A percentile compares a stretch with the other conserved stretches of the same genome.
Evolutionary conservation across 306 rosid species (phyloP).

Genomic region (Senna siamea): DNA sequence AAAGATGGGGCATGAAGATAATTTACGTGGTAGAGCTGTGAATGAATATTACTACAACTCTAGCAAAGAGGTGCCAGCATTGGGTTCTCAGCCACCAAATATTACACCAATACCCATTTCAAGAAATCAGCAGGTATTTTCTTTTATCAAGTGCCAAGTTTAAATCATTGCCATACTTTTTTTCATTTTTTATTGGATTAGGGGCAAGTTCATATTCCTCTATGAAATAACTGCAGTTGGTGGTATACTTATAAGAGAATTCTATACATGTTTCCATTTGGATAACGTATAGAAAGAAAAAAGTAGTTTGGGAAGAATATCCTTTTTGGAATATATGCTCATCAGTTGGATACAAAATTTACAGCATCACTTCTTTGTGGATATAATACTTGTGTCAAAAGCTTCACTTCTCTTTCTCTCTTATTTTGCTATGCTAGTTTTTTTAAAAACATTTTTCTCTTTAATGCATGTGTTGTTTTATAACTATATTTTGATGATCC

Average conservation of each 20-base stretch:
- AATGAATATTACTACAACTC: conserved; percentile 69
- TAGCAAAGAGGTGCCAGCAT: conserved; percentile 59
- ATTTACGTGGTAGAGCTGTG: conserved; percentile 60
- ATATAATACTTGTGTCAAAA: conserved; percentile 23
- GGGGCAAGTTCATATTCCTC: neutral
- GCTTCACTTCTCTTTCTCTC: conserved; percentile 8
- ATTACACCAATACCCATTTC: conserved; percentile 69
- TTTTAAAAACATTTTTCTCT: neutral
- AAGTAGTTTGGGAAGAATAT: neutral
- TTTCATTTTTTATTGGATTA: conserved; percentile 5
- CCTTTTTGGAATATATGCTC: neutral
- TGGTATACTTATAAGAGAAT: neutral
- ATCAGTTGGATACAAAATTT: neutral
- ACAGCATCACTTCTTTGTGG: neutral
- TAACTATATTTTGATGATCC: conserved; percentile 21
- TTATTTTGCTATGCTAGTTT: conserved; percentile 1
- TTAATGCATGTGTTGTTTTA: conserved; percentile 3
- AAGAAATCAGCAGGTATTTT: conserved; percentile 73
- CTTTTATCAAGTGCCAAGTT: neutral
- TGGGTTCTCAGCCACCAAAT: conserved; percentile 74
- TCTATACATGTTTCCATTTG: conserved; percentile 1
- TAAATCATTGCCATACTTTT: neutral
- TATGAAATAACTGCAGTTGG: neutral
- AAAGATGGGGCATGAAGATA: conserved; percentile 65
- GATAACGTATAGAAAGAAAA: neutral